Base-by-base conservation (phyloP, 2,329 filamentous ascomycete species). In the Xylariaceae sp. region DNA sequence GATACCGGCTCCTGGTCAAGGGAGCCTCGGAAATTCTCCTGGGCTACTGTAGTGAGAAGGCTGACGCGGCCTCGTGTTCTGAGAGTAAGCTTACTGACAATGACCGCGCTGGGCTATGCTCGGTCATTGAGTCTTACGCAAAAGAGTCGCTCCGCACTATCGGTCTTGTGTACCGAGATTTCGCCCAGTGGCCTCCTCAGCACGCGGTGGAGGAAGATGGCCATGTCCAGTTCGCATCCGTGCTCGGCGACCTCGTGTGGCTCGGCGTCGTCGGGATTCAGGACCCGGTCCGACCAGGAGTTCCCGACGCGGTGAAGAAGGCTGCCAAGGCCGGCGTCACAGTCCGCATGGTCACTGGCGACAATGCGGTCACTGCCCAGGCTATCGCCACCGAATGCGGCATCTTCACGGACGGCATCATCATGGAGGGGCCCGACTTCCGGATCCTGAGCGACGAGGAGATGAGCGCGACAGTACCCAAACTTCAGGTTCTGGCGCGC, bases 381-480 rank as follows among this genome's bases (percentile, higher is more conserved):
- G 83, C 83, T 3, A 88, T 88, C 45, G 81, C 83, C 2, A 68
- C 64, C 7, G 79, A 87, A 38, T 88, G 83, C 43, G 83, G 83
- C 31, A 84, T 87, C 37, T 70, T 70, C 56, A 70, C 68, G 13
- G 71, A 72, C 27, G 77, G 72, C 5, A 58, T 79, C 38, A 72
- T 78, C 31, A 80, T 84, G 77, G 78, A 83, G 58, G 80, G 79
- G 0, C 79, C 77, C 8, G 70, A 65, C 24, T 83, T 84, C 58
- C 70, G 80, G 26, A 70, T 73, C 37, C 66, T 83, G 12, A 68
- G 65, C 8, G 67, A 77, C 23, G 59, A 63, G 5, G 68, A 80
- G 41, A 76, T 82, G 64, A 68, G 75, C 40, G 53, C 66, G 32
- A 60, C 69, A 1, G 62, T 83, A 11, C 75, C 76, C 0, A 64